Base-by-base conservation (phyloP, 2,329 filamentous ascomycete species). In the Chaetoscypha palmicola region DNA sequence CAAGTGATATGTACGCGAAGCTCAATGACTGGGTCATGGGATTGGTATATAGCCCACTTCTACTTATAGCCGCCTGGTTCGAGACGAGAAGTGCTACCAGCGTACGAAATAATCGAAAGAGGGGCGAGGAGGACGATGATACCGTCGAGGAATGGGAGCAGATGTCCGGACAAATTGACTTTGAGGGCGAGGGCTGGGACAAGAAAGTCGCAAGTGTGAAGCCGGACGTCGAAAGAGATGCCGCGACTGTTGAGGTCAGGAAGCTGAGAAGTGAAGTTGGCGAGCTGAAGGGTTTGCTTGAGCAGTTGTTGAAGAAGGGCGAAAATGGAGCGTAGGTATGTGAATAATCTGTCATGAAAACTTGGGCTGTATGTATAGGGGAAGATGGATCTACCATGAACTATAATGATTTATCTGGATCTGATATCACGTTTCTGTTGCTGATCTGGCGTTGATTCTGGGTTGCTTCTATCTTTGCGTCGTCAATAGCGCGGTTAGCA, bases 141-240 rank as follows among this genome's bases (percentile, higher is more conserved):
- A 79, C 79, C 1, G 68, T 84, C 7, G 85, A 97, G 60, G 91
- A 96, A 62, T 98, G 92, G 92, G 92, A 98, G 67, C 84, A 95
- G 62, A 70, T 91, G 60, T 66, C 72, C 7, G 70, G 70, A 5
- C 75, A 85, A 41, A 62, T 91, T 16, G 84, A 95, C 60, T 86
- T 94, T 58, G 86, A 94, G 58, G 71, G 76, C 1, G 86, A 91
- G 49, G 87, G 85, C 0, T 98, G 92, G 92, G 71, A 76, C 26
- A 88, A 92, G 71, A 81, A 75, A 44, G 89, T 95, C 2, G 73
- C 79, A 39, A 67, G 71, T n/a, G 83, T 78, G 17, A 86, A 80
- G 62, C 85, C 89, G 1, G 88, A 97, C 62, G 76, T 97, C 3
- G 83, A 88, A 56, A 77, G 83, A 23, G 88, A 96, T 50, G 76